Evolutionary conservation across 768 basidiomycete species (phyloP), one percentile per base, ranked within the genome.

Genomic region (Scleroderma bovista): DNA sequence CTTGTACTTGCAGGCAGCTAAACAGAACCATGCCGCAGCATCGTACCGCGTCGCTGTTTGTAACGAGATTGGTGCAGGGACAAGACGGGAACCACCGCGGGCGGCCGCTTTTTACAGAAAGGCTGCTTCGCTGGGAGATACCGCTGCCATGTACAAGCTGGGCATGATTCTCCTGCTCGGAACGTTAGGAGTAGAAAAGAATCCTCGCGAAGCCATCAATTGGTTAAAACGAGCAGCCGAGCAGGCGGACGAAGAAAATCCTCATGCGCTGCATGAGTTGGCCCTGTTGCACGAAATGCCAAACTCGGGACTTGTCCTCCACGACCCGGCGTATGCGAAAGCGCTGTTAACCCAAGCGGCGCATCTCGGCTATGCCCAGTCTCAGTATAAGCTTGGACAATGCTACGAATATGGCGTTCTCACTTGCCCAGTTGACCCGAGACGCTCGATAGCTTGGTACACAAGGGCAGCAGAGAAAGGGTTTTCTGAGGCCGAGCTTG

Each of bases 111-210:
- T 99, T 64, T 98, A 97, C 71, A 84, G 94, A 52, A 97, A 97
- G 67, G 91, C 96, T 4, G 93, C 93, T 9, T 93, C 93, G 1
- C 73, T 98, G 32, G 94, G 94, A 17, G 96, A 98, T 66, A 97
- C 95, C 0, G 84, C 95, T 23, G 96, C 93, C 3, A 99, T 98
- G 96, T 98, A 96, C 74, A 98, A 98, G 68, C 82, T 99, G n/a
- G 93, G 93, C n/a, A 94, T 96, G 86, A 88, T 97, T 55, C 77
- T 96, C 26, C 75, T 98, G 19, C 80, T 89, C 32, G 95, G 94
- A 11, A 69, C 82, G 15, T 76, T 97, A 5, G 86, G 83, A 22
- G 91, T 94, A 65, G 80, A 77, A 49, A 83, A 79, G 55, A 96
- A 96, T 63, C 83, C 83, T 2, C 81, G 93, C 29, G 96, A 99